phyloP scores from a whole-genome alignment of 2,329 filamentous ascomycete species.

The Aspergillus sp. region DNA sequence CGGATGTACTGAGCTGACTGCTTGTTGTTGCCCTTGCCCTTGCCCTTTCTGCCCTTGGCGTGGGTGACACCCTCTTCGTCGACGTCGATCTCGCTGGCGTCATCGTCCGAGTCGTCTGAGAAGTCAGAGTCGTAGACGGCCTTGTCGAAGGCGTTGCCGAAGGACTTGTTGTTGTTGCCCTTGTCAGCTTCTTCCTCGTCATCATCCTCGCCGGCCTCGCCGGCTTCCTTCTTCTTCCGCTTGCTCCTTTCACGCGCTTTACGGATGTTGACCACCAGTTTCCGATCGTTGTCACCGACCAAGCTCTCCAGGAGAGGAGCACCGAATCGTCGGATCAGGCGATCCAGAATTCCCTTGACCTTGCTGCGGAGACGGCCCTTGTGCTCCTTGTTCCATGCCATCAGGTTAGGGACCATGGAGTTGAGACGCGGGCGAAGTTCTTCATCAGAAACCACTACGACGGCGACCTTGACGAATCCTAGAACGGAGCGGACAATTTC shows the following conservation, averaged over 20 bases:
- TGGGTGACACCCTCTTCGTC: conserved; percentile 31
- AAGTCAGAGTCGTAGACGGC: conserved; percentile 81
- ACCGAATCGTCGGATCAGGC: conserved; percentile 88
- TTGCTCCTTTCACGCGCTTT: conserved; percentile 91
- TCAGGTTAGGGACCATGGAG: conserved; percentile 78
- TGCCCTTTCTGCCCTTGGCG: conserved; percentile 40
- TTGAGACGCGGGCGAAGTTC: conserved; percentile 73
- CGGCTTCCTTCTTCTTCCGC: conserved; percentile 72
- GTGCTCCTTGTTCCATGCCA: conserved; percentile 97
- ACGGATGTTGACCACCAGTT: conserved; percentile 88
- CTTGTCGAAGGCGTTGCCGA: conserved; percentile 91
- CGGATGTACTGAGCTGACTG: conserved; percentile 72
- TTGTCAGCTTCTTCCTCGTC: conserved; percentile 41
- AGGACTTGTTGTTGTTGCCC: conserved; percentile 33
- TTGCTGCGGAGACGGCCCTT: conserved; percentile 96
- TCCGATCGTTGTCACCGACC: conserved; percentile 81
- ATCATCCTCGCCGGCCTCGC: conserved; percentile 54
- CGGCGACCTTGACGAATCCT: conserved; percentile 93
- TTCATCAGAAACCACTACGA: conserved; percentile 75
- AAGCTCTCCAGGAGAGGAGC: conserved; percentile 72
- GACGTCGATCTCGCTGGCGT: conserved; percentile 43
- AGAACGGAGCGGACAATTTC: conserved; percentile 94
- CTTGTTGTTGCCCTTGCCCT: conserved; percentile 38
- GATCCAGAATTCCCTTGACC: conserved; percentile 95
- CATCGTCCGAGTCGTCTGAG: conserved; percentile 58